Conservation (phyloP, 225 moss, liverwort and hornwort species). For the Physcomitrium patens region DNA sequence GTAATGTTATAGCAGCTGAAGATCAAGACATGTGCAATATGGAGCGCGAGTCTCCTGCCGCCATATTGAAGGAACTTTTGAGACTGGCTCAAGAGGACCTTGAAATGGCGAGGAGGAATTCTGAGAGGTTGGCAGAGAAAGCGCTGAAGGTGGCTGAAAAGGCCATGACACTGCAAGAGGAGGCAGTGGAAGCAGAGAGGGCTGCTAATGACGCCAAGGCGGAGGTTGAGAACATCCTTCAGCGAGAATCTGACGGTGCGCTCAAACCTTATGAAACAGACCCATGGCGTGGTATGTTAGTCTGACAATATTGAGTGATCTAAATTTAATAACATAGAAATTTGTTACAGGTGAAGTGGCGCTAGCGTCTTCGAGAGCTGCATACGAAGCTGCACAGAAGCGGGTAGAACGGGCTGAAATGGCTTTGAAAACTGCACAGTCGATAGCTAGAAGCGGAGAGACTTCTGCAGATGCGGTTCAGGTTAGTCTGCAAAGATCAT, state of each 20-base stretch:
- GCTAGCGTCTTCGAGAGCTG: conserved; percentile 54
- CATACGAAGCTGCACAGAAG: conserved; percentile 54
- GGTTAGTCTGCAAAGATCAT: conserved; percentile 10
- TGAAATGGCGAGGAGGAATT: conserved; percentile 59
- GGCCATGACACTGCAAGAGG: conserved; percentile 72
- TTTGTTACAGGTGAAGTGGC: conserved; percentile 52
- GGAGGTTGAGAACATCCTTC: conserved; percentile 51
- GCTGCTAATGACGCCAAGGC: conserved; percentile 38
- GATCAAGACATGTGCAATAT: conserved; percentile 31
- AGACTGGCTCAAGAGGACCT: conserved; percentile 75
- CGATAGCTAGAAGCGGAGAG: conserved; percentile 27
- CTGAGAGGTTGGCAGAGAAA: conserved; percentile 64
- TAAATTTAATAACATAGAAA: conserved; percentile 1
- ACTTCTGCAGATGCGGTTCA: neutral
- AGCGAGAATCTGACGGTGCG: conserved; percentile 58
- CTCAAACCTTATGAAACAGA: neutral
- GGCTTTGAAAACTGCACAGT: conserved; percentile 42
- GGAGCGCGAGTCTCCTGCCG: conserved; percentile 66
- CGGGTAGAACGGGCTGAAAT: conserved; percentile 47
- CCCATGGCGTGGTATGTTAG: conserved; percentile 1
- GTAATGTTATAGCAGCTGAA: conserved; percentile 40
- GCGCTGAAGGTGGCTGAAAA: conserved; percentile 77
- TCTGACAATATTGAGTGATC: neutral
- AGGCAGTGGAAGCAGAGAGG: conserved; percentile 47
- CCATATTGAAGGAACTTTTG: conserved; percentile 73